A percentile compares a stretch with the other conserved stretches of the same genome.
These are phyloP conservation scores for Desmodesmus armatus DNA, from an alignment of 139 green algal species.

Conservation along the genomic window DNA sequence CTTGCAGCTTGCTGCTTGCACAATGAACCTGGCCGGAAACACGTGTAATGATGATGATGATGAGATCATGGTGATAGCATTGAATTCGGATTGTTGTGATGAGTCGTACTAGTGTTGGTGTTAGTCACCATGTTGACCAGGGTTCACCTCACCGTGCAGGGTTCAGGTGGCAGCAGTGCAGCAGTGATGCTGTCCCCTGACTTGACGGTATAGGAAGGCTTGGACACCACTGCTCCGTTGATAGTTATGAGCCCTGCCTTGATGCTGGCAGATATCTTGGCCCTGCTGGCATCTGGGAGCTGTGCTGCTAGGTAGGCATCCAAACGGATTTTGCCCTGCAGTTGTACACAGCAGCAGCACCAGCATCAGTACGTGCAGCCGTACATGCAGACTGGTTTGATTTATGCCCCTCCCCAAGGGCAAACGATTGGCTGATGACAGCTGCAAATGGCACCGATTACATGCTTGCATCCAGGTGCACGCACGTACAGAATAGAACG, in stretches of 20 bases:
- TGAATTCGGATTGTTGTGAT: too few species aligned
- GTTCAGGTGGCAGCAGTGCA: slow-evolving; percentile 61
- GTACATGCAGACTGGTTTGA: too few species aligned
- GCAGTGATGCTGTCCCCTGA: slow-evolving; percentile 76
- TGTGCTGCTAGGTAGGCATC: slow-evolving; percentile 68
- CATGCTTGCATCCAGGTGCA: background rate
- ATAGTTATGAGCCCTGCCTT: slow-evolving; percentile 70
- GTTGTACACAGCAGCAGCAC: background rate
- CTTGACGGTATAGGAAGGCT: slow-evolving; percentile 60
- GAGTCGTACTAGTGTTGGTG: too few species aligned
- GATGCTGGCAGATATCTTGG: slow-evolving; percentile 75
- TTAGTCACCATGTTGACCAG: too few species aligned
- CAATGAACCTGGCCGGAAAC: too few species aligned
- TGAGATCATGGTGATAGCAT: background rate
- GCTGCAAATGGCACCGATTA: background rate
- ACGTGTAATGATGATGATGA: too few species aligned
- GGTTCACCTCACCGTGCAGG: slow-evolving; percentile 59
- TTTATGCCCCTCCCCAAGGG: too few species aligned
- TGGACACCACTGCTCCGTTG: slow-evolving; percentile 66
- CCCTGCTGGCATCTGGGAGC: slow-evolving; percentile 67
- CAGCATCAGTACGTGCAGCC: background rate
- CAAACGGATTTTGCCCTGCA: slow-evolving; percentile 61
- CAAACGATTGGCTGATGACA: too few species aligned
- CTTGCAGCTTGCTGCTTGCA: too few species aligned
- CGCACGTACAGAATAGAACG: background rate